A percentile compares a stretch with the other conserved stretches of the same genome.
phyloP scores from a whole-genome alignment of 176 grass and related monocot genomes.

The Triticum turgidum region DNA sequence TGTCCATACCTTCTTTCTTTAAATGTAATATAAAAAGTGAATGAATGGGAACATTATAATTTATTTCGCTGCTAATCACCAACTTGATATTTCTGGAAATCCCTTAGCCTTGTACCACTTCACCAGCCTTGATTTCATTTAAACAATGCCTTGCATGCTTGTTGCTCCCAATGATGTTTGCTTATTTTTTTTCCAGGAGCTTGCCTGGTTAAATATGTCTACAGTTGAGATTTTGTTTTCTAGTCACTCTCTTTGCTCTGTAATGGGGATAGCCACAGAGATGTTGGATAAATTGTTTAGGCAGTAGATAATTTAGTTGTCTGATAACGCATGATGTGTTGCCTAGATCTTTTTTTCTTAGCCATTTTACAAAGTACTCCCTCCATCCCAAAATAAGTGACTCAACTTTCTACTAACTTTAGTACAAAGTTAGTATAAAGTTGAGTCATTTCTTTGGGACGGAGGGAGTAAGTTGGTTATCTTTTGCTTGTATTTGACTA shows the following conservation, averaged over 20 bases:
- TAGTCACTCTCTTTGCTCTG: neutral
- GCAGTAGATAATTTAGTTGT: neutral
- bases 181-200: neutral
- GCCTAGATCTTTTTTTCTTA: neutral
- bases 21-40: neutral
- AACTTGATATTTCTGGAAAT: constrained; percentile 7
- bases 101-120: constrained; percentile 1
- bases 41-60: neutral
- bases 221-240: neutral
- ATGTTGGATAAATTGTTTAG: neutral
- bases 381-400: too few relatives aligned
- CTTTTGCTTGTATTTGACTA: neutral
- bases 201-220: constrained; percentile 8
- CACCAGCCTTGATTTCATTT: neutral
- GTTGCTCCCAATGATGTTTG: neutral
- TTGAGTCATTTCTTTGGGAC: too few relatives aligned
- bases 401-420: too few relatives aligned
- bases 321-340: neutral
- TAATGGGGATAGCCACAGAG: neutral
- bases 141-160: neutral
- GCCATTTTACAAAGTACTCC: neutral
- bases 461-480: neutral
- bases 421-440: too few relatives aligned
- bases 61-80: neutral
- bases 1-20: neutral